Percentiles rank a stretch among this genome's conserved stretches.
These are phyloP conservation scores for Ganoderma meredithae DNA, from an alignment of 1,284 basidiomycete species.

Conservation along the genomic window DNA sequence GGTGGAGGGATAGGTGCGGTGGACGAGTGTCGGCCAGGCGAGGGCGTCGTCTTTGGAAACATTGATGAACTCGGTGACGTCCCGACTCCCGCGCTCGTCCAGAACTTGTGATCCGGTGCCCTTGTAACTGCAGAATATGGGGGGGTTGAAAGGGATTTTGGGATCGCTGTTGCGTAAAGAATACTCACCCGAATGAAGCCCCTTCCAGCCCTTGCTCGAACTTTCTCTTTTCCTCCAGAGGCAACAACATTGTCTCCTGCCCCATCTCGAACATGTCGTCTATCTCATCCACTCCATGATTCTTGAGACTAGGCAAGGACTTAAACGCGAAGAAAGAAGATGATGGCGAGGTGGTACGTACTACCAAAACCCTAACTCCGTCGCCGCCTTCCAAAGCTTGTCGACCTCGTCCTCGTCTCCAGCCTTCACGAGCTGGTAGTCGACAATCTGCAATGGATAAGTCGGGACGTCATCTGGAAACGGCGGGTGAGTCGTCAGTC, in stretches of 20 bases:
- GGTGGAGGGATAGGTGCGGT: slow-evolving; percentile 43
- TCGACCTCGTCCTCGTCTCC: slow-evolving; percentile 39
- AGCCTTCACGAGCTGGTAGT: slow-evolving; percentile 41
- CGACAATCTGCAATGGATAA: slow-evolving; percentile 46
- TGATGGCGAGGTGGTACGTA: slow-evolving; percentile 29
- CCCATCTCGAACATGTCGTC: slow-evolving; percentile 46
- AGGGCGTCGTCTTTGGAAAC: slow-evolving; percentile 43
- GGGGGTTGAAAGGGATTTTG: not conserved
- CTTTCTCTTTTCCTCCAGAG: slow-evolving; percentile 44
- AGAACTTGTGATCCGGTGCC: slow-evolving; percentile 41
- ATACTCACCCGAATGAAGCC: slow-evolving; percentile 40
- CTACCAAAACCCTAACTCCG: slow-evolving; percentile 46
- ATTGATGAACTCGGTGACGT: slow-evolving; percentile 44
- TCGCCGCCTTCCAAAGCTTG: slow-evolving; percentile 43
- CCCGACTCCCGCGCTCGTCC: slow-evolving; percentile 42
- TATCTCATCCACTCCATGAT: slow-evolving; percentile 43
- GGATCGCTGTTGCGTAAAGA: no score
- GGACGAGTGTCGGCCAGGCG: slow-evolving; percentile 38
- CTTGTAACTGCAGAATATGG: slow-evolving; percentile 39
- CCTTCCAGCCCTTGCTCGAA: slow-evolving; percentile 45
- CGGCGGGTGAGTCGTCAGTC: slow-evolving; percentile 33
- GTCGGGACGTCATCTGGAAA: slow-evolving; percentile 46
- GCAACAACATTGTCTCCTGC: slow-evolving; percentile 41
- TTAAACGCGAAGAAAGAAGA: not conserved
- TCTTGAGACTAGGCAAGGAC: slow-evolving; percentile 37